Percentiles rank a stretch among this genome's conserved stretches.
phyloP scores from a whole-genome alignment of 2,329 filamentous ascomycete genomes.

The Furcasterigmium sp. region DNA sequence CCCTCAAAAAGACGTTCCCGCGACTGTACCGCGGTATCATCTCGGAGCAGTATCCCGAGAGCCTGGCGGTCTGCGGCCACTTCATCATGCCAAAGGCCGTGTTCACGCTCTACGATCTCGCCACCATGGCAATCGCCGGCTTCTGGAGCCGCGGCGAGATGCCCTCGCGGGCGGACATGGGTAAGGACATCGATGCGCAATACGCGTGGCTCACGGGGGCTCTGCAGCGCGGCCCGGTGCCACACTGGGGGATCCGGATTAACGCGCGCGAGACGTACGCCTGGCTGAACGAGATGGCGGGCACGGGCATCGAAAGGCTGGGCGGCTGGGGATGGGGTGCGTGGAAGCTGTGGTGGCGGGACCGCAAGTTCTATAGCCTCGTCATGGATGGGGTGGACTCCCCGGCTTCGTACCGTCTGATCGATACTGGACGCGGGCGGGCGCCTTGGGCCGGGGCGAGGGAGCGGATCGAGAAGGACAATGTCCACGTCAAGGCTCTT shows the following conservation, averaged over 20 bases:
- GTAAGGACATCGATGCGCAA: constrained; percentile 20
- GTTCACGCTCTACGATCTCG: constrained; percentile 21
- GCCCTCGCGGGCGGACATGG: too few relatives aligned
- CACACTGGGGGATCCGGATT: constrained; percentile 17
- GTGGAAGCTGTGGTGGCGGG: constrained; percentile 37
- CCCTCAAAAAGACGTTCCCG: constrained; percentile 17
- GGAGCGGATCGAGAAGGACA: constrained; percentile 21
- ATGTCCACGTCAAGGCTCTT: too few relatives aligned
- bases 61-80: constrained; percentile 22
- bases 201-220: constrained; percentile 15
- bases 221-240: constrained; percentile 18
- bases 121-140: constrained; percentile 21
- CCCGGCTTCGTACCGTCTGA: constrained; percentile 33
- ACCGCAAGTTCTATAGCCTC: constrained; percentile 32
- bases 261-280: constrained; percentile 16
- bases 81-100: constrained; percentile 17
- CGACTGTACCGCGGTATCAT: constrained; percentile 23
- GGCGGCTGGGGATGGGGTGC: constrained; percentile 29
- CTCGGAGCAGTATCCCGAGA: constrained; percentile 25
- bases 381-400: constrained; percentile 32
- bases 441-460: constrained; percentile 33
- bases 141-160: constrained; percentile 20
- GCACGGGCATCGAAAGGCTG: constrained; percentile 32
- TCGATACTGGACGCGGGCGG: constrained; percentile 30
- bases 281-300: constrained; percentile 35